phyloP scores from a whole-genome alignment of 1,139 yeast genomes.

The Debaryomycetaceae sp. region DNA sequence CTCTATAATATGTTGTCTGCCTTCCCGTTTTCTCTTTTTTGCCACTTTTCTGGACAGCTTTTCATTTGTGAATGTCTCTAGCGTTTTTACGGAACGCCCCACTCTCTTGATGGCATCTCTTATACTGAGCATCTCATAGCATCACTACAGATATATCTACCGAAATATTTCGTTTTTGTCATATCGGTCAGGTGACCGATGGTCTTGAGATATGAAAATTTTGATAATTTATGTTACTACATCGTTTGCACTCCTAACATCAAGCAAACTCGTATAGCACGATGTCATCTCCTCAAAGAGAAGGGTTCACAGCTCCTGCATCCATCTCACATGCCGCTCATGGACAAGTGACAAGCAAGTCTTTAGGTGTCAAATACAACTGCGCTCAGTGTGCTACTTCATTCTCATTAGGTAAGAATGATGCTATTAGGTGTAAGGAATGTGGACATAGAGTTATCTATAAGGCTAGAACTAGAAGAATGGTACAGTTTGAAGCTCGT shows the following conservation, averaged over 20 bases:
- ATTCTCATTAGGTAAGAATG: constrained; percentile 84
- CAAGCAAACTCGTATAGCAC: neutral
- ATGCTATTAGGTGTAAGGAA: constrained; percentile 96
- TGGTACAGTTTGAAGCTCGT: constrained; percentile 65
- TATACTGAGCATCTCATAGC: constrained; percentile 15
- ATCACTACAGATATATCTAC: neutral
- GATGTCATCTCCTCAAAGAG: constrained; percentile 70
- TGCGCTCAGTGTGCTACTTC: constrained; percentile 96
- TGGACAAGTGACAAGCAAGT: constrained; percentile 60
- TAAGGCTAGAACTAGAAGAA: constrained; percentile 95
- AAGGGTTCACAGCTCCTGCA: constrained; percentile 89
- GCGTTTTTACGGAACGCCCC: constrained; percentile 18
- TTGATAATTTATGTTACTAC: neutral
- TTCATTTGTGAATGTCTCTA: constrained; percentile 10
- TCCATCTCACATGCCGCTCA: constrained; percentile 65
- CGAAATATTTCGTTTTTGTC: neutral
- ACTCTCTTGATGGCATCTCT: constrained; percentile 21
- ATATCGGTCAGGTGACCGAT: neutral
- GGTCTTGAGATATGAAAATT: neutral
- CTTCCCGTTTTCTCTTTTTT: neutral
- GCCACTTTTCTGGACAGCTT: neutral
- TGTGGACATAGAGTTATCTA: constrained; percentile 97
- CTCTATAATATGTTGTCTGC: neutral
- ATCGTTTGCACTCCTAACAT: neutral
- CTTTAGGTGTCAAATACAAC: constrained; percentile 84